These are phyloP conservation scores for Forsythia viridissima DNA, from an alignment of 257 asterid species.

Conservation along the genomic window DNA sequence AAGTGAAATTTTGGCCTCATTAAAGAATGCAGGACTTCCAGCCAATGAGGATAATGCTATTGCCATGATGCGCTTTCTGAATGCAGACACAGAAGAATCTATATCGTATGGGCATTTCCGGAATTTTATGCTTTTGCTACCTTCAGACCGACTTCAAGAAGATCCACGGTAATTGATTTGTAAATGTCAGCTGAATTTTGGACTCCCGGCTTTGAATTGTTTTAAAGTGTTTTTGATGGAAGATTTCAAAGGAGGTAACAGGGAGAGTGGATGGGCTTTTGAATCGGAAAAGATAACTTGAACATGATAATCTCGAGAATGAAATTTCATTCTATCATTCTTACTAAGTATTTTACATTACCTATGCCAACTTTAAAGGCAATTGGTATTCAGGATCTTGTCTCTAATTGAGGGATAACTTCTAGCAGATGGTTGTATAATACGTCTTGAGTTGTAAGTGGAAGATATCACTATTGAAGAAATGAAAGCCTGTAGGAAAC, in stretches of 20 bases:
- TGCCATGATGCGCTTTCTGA: conserved; percentile 99
- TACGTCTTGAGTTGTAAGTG: not conserved
- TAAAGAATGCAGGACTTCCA: conserved; percentile 93
- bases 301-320: not conserved
- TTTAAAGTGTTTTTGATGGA: not conserved
- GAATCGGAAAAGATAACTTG: not conserved
- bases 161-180: conserved; percentile 76
- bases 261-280: not conserved
- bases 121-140: conserved; percentile 94
- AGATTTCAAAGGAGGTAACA: not conserved
- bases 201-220: conserved; percentile 1
- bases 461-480: not conserved
- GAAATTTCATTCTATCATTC: not conserved
- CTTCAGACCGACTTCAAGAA: conserved; percentile 96
- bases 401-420: not conserved
- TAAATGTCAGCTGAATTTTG: not conserved
- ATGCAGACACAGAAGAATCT: conserved; percentile 84
- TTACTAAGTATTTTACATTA: not conserved
- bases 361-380: not conserved
- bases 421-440: not conserved
- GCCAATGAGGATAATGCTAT: conserved; percentile 98
- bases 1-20: conserved; percentile 87
- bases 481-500: not conserved
- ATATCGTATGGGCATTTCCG: conserved; percentile 99
- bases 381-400: not conserved